Conservation (phyloP, 108 stramenopile species). For the Discostella pseudostelligera region DNA sequence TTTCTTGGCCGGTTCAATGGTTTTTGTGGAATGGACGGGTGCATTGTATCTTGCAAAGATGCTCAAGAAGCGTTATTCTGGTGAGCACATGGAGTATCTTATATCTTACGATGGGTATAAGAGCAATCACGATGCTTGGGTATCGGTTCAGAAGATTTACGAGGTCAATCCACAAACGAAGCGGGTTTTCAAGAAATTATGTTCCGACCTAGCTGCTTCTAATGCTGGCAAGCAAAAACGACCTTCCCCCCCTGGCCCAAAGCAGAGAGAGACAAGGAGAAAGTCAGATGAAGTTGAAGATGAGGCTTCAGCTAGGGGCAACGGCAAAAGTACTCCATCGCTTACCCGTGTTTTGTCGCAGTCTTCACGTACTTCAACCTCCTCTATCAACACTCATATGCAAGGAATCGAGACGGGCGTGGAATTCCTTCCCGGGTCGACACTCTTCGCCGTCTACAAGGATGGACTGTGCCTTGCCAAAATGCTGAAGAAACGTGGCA, state of each 20-base stretch:
- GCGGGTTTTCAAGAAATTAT: slow-evolving; percentile 38
- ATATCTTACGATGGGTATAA: slow-evolving; percentile 45
- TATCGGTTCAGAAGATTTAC: slow-evolving; percentile 46
- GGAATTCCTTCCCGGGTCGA: slow-evolving; percentile 53
- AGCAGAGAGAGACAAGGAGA: slow-evolving; percentile 24
- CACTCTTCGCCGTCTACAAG: slow-evolving; percentile 46
- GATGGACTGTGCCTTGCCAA: slow-evolving; percentile 40
- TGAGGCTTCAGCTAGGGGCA: not conserved
- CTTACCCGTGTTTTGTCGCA: not conserved
- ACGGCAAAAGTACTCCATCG: not conserved
- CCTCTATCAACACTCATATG: slow-evolving; percentile 30
- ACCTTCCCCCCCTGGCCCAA: slow-evolving; percentile 13
- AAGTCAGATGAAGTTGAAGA: slow-evolving; percentile 22
- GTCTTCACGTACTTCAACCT: not conserved
- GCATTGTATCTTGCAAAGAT: slow-evolving; percentile 50
- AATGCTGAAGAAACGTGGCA: slow-evolving; percentile 53
- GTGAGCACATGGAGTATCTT: slow-evolving; percentile 41
- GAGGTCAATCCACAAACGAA: slow-evolving; percentile 51
- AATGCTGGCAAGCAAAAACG: slow-evolving; percentile 16
- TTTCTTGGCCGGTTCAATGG: slow-evolving; percentile 48
- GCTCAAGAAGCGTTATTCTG: slow-evolving; percentile 48
- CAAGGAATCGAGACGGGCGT: slow-evolving; percentile 43
- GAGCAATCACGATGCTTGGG: slow-evolving; percentile 49
- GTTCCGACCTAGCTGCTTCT: not conserved
- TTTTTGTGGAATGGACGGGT: slow-evolving; percentile 44